Conservation (phyloP, 192 early-diverging fungal genomes). For the Haplosporangium gracile region DNA sequence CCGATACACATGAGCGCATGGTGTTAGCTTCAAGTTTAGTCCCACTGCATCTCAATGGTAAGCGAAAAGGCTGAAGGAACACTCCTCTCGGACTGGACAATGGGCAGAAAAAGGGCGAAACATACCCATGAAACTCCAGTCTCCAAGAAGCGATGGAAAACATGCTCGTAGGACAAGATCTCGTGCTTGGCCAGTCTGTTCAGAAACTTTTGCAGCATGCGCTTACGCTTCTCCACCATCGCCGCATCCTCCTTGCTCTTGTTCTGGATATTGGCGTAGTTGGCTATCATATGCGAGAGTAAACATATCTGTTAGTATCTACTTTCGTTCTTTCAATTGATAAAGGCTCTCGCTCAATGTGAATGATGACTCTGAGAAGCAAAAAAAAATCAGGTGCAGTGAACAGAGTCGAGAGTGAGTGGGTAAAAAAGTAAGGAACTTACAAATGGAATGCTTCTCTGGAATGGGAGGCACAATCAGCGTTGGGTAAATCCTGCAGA, state of each 20-base stretch:
- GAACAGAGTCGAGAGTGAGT: not conserved
- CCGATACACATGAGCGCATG: not conserved
- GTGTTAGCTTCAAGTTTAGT: not conserved
- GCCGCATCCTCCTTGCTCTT: slow-evolving; percentile 93
- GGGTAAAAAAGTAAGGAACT: slow-evolving; percentile 44
- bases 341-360: not conserved
- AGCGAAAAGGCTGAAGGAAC: not conserved
- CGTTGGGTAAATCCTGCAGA: slow-evolving; percentile 87
- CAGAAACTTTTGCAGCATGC: slow-evolving; percentile 94
- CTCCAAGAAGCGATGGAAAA: slow-evolving; percentile 95
- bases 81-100: not conserved
- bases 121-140: slow-evolving; percentile 77
- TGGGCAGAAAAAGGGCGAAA: not conserved
- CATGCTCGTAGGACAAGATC: slow-evolving; percentile 86
- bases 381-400: not conserved
- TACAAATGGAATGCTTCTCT: slow-evolving; percentile 94
- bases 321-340: not conserved
- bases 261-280: slow-evolving; percentile 82
- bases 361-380: not conserved
- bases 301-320: not conserved
- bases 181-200: slow-evolving; percentile 93
- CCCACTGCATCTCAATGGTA: not conserved
- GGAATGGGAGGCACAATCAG: slow-evolving; percentile 96
- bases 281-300: slow-evolving; percentile 50
- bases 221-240: slow-evolving; percentile 92